phyloP scores from a whole-genome alignment of 345 rosid genomes.

The Hirschfeldia incana region DNA sequence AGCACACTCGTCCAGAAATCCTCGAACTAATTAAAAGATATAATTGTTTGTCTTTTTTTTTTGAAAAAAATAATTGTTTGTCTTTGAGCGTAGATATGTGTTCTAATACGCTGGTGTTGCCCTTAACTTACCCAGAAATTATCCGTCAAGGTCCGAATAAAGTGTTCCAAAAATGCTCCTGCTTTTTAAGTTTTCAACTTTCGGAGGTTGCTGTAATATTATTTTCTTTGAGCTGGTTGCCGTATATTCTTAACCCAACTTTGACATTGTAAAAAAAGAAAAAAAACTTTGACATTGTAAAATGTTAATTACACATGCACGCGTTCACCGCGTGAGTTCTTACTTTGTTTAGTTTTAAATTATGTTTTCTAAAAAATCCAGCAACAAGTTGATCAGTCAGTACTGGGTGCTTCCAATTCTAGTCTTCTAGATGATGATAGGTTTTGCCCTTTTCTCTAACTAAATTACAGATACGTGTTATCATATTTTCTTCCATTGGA shows the following conservation, averaged over 20 bases:
- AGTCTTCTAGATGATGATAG: constrained; percentile 16
- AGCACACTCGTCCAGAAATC: not conserved
- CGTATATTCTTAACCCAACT: constrained; percentile 1
- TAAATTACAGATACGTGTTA: constrained; percentile 15
- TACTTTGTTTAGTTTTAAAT: not conserved
- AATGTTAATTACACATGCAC: not conserved
- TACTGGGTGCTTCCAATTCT: constrained; percentile 20
- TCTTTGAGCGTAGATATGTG: not conserved
- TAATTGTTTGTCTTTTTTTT: not conserved
- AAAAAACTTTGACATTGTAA: not conserved
- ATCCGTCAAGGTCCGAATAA: not conserved
- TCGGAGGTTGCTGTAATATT: not conserved
- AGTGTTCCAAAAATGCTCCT: not conserved
- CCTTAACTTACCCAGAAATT: not conserved
- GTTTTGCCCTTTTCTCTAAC: constrained; percentile 18
- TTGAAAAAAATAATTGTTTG: not conserved
- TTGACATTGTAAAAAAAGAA: not conserved
- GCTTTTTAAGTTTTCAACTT: not conserved
- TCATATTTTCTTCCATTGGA: constrained; percentile 18
- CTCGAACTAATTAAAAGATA: not conserved
- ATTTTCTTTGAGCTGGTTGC: too few species aligned
- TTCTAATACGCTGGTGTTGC: not conserved
- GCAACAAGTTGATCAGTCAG: constrained; percentile 22
- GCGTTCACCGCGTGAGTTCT: constrained; percentile 8
- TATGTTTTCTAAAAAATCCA: not conserved